A percentile compares a stretch with the other conserved stretches of the same genome.
Evolutionary conservation across 2,329 filamentous ascomycete species (phyloP).

Genomic region (Fusarium protoensiforme): DNA sequence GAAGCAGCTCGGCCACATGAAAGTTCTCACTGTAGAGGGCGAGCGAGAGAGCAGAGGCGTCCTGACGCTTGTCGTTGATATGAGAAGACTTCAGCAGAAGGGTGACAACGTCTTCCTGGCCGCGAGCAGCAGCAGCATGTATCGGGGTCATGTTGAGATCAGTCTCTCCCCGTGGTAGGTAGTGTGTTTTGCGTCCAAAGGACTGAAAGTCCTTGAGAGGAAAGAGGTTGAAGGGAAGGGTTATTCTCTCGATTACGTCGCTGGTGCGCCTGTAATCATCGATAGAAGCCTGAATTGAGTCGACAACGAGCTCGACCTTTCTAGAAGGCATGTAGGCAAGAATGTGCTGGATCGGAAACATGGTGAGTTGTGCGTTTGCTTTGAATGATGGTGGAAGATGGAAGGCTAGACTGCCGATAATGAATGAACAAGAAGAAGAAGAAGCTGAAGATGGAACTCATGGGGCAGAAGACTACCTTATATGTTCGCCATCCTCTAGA

Average conservation of each 20-base stretch:
- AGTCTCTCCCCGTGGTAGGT: neutral
- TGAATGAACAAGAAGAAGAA: neutral
- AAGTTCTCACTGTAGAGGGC: neutral
- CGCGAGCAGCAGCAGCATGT: neutral
- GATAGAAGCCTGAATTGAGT: neutral
- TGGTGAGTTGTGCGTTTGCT: neutral
- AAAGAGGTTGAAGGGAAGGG: neutral
- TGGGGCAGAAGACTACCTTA: neutral
- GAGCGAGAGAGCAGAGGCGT: neutral
- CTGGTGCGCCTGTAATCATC: neutral
- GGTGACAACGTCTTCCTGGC: neutral
- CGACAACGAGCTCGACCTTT: neutral
- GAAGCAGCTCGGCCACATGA: accelerated
- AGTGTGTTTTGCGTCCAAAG: neutral
- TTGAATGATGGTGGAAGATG: neutral
- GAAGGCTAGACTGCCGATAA: no score
- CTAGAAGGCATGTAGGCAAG: neutral
- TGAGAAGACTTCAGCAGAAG: neutral
- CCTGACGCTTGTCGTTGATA: neutral
- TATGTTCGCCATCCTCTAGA: neutral
- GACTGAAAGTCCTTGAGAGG: neutral
- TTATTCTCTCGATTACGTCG: neutral
- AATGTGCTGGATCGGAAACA: neutral
- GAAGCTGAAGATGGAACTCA: neutral
- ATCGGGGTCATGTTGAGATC: neutral